These are phyloP conservation scores for Zanthoxylum bungeanum DNA, from an alignment of 345 rosid genomes.

Conservation along the genomic window DNA sequence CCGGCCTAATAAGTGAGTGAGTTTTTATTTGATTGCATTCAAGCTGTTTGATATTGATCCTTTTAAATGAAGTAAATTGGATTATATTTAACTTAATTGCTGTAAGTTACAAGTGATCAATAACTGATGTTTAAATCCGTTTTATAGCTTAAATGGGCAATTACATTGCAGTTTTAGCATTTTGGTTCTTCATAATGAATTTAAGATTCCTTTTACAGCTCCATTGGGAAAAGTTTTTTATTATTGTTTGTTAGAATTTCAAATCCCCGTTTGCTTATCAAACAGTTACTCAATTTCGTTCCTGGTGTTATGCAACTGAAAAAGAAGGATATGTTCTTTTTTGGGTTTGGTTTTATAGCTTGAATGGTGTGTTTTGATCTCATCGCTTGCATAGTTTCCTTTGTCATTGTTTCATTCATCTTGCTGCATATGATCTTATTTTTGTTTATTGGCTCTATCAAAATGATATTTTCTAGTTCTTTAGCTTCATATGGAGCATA, in stretches of 20 bases:
- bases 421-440: background rate
- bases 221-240: background rate
- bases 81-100: background rate
- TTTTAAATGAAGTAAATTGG: background rate
- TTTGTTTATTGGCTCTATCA: background rate
- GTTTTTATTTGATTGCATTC: background rate
- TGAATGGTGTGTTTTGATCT: background rate
- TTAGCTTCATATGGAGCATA: conserved; percentile 87
- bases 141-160: background rate
- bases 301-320: background rate
- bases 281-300: background rate
- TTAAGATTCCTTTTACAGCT: background rate
- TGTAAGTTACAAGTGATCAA: conserved; percentile 6
- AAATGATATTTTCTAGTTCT: conserved; percentile 39
- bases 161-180: conserved; percentile 3
- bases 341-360: background rate
- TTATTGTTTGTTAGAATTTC: background rate
- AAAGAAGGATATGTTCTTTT: background rate
- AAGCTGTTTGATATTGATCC: background rate
- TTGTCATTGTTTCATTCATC: background rate
- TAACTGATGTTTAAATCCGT: background rate
- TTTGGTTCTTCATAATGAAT: background rate
- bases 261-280: background rate
- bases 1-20: conserved; percentile 75
- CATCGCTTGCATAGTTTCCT: background rate